Percentiles rank a stretch among this genome's conserved stretches.
These are phyloP conservation scores for Hylodesmum podocarpum DNA, from an alignment of 306 rosid species.

Conservation along the genomic window DNA sequence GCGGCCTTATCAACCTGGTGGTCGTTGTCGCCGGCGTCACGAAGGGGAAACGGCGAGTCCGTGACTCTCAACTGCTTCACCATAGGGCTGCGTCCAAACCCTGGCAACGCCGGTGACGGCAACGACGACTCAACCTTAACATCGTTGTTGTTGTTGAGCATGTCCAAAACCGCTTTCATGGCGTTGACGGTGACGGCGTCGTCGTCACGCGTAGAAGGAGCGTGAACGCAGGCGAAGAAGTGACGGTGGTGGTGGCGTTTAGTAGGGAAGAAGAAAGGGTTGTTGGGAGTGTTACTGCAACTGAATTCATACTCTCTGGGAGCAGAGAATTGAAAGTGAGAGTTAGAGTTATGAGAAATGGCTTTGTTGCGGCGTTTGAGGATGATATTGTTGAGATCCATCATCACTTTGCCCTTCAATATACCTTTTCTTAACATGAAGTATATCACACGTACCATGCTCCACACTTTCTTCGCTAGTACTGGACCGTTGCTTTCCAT, in stretches of 20 bases:
- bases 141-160: constrained; percentile 43
- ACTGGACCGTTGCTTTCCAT: constrained; percentile 53
- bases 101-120: constrained; percentile 63
- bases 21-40: constrained; percentile 40
- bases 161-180: constrained; percentile 47
- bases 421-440: constrained; percentile 77
- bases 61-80: constrained; percentile 82
- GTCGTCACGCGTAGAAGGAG: constrained; percentile 53
- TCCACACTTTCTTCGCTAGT: constrained; percentile 62
- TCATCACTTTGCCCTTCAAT: constrained; percentile 60
- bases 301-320: constrained; percentile 86
- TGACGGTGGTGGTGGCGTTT: constrained; percentile 48
- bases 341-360: too few relatives aligned
- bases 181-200: constrained; percentile 46
- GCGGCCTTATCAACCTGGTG: constrained; percentile 72
- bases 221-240: constrained; percentile 58
- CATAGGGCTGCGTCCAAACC: constrained; percentile 54
- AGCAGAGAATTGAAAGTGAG: constrained; percentile 19
- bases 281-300: constrained; percentile 77
- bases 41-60: constrained; percentile 86
- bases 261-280: constrained; percentile 23
- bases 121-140: background rate
- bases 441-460: constrained; percentile 55
- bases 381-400: constrained; percentile 68
- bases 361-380: constrained; percentile 89